Evolutionary conservation across 2,329 filamentous ascomycete species (phyloP), one percentile per base, ranked within the genome.

Genomic region (Sclerotinia nivalis): DNA sequence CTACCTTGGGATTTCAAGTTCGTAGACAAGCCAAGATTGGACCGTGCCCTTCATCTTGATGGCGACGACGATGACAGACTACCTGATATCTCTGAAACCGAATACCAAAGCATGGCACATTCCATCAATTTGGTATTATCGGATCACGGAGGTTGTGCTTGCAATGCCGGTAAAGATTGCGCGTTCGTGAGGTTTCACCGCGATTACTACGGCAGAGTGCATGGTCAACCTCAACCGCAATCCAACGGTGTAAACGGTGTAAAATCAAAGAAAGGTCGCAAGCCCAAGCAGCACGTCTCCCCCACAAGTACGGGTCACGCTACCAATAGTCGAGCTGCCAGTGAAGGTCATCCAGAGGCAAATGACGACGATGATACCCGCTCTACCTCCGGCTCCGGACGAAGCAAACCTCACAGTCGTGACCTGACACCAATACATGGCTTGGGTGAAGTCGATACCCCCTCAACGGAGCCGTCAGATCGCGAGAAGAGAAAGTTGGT

Each of bases 141-240:
- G 25, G 91, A 93, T 77, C 91, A 93, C 75, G 92, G 92, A 25
- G 91, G 91, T 25, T 95, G 92, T 79, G 92, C 91, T 6, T 95
- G 92, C 78, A 86, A 90, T 69, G 78, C 88, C 20, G 87, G 87
- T 10, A 81, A 82, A 54, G 86, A 89, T 70, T 91, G 88, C 75
- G 86, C 87, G 2, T 90, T 91, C 79, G 84, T 83, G 70, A 86
- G 87, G 28, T 90, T 90, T 73, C 86, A 88, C 76, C 83, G 86
- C 65, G 86, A 85, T 66, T 88, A 88, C 75, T 79, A 86, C 69
- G 79, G 79, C 54, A 85, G 83, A 69, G 77, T 80, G 18, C 84
- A 85, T 78, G n/a, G 62, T 22, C 87, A 86, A 68, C 77, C 80
- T 12, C 84, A 85, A 77, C 54, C 47, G 28, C 56, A 22, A 25